Evolutionary conservation across 768 basidiomycete genomes (phyloP), one percentile per base, ranked within the genome.

Genomic region (Kwoniella sp.): DNA sequence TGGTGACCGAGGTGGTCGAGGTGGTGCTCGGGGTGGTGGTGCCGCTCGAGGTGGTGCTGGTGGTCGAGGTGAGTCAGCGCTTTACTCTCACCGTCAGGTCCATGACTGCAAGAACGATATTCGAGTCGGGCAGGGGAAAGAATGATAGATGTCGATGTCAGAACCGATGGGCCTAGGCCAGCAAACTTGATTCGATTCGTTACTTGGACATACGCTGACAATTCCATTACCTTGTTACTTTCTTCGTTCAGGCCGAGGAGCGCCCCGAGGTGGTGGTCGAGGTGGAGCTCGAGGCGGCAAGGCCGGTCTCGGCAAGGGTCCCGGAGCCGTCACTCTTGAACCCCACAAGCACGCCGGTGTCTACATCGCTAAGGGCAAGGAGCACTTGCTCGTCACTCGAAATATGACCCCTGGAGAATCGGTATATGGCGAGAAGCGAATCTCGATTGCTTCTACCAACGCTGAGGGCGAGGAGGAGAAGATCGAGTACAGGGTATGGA

Each of bases 371-470:
- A 83, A 83, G 80, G 94, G 93, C 80, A 98, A 99, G 82, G 96
- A 98, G 75, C 88, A 91, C 74, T 86, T 98, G 81, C 83, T 99
- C 69, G 96, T 99, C 81, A 98, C 96, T 40, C 92, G 93, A 83
- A 98, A 97, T 81, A 86, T 99, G 79, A 92, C 91, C 44, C 96
- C 96, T 1, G 96, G 96, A 50, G 96, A 98, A 78, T 90, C 90
- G 7, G 95, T 99, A 10, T 99, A 99, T 80, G 96, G 96, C 65
- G 96, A 99, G 82, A 99, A 99, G 84, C 85, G 95, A 77, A 92
- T 97, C 81, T 87, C 88, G 17, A 86, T 97, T 74, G 91, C 84
- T 13, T 72, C 77, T 12, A 72, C 72, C 26, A 79, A 80, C 54
- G 83, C 82, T 21, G 87, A 75, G 71, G 79, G 72, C 37, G 78